Evolutionary conservation across 2,329 filamentous ascomycete species (phyloP).

Genomic region (Cytospora chrysosperma): DNA sequence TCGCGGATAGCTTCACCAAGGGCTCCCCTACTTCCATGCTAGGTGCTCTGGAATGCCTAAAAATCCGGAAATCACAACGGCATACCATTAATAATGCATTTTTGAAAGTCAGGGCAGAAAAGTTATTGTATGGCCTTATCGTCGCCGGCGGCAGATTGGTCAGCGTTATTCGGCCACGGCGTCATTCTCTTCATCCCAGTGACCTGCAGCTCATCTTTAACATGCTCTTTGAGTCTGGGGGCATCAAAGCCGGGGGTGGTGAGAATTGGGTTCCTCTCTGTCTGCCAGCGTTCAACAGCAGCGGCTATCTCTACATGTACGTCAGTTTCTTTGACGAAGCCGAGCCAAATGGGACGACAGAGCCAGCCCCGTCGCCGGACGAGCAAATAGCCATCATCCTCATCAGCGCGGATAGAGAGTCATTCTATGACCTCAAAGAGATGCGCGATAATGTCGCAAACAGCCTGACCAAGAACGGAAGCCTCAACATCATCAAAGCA

Average conservation of each 20-base stretch:
- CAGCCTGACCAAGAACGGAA: constrained; percentile 74
- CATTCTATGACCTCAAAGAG: constrained; percentile 83
- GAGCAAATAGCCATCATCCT: constrained; percentile 88
- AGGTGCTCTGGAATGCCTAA: constrained; percentile 90
- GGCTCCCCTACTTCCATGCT: constrained; percentile 88
- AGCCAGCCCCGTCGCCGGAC: constrained; percentile 62
- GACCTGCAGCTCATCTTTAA: constrained; percentile 98
- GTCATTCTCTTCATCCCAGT: constrained; percentile 92
- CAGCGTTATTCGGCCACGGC: constrained; percentile 89
- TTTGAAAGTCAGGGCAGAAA: constrained; percentile 72
- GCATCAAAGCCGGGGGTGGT: constrained; percentile 83
- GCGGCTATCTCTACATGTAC: constrained; percentile 97
- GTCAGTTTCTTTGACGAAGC: constrained; percentile 84
- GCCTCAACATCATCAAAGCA: constrained; percentile 69
- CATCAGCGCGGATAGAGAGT: constrained; percentile 89
- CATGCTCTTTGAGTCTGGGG: constrained; percentile 95
- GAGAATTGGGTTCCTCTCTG: constrained; percentile 98
- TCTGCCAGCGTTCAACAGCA: constrained; percentile 94
- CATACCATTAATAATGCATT: constrained; percentile 84
- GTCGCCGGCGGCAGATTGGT: constrained; percentile 91
- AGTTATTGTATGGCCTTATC: constrained; percentile 87
- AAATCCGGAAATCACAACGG: constrained; percentile 83
- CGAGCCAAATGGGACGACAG: constrained; percentile 39
- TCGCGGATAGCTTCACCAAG: constrained; percentile 91
- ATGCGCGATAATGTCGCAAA: constrained; percentile 63